Conservation (phyloP, 257 asterid species). For the Perilla frutescens region DNA sequence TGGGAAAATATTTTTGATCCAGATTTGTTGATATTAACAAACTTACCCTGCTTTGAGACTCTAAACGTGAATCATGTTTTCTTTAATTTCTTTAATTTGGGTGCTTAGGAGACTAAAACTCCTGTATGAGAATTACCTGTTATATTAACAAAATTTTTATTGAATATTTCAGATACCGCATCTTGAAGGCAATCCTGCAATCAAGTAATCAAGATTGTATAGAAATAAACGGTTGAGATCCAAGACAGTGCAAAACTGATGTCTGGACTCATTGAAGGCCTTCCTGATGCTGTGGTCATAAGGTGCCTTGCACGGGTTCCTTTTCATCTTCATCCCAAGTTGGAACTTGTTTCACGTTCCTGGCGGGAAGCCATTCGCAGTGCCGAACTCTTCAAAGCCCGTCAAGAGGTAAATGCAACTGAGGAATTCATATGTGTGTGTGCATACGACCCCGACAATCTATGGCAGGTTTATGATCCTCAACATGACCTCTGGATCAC, state of each 20-base stretch:
- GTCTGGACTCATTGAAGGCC: constrained; percentile 98
- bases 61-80: neutral
- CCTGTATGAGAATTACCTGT: neutral
- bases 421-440: constrained; percentile 89
- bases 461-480: constrained; percentile 96
- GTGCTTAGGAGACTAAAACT: neutral
- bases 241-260: constrained; percentile 46
- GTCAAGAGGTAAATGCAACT: constrained; percentile 74
- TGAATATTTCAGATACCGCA: constrained; percentile 39
- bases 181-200: constrained; percentile 31
- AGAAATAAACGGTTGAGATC: constrained; percentile 28
- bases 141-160: constrained; percentile 19
- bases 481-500: constrained; percentile 84
- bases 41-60: neutral
- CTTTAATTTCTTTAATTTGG: neutral
- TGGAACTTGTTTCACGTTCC: constrained; percentile 85
- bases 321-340: constrained; percentile 74
- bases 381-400: constrained; percentile 83
- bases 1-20: neutral
- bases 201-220: constrained; percentile 25
- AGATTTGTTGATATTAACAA: constrained; percentile 9
- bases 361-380: constrained; percentile 82
- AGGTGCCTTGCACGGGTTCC: constrained; percentile 98
- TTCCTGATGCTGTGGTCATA: constrained; percentile 91
- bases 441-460: constrained; percentile 91